Base-by-base conservation (phyloP, 768 basidiomycete genomes). In the Tulasnella sp. region DNA sequence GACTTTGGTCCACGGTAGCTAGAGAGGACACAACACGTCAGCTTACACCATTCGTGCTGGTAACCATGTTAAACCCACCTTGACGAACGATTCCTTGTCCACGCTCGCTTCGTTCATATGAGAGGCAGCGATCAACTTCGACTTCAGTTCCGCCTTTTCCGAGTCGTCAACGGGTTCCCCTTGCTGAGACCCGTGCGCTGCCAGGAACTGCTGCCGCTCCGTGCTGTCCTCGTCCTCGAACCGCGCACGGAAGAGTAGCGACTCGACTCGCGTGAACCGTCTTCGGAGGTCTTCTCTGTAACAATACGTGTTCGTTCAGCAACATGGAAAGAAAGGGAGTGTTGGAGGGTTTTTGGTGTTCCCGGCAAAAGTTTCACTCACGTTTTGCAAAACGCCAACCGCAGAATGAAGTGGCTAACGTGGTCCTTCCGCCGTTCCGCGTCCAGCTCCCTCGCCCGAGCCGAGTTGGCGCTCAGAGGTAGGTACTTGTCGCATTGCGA, bases 1-100 rank as follows among this genome's bases (percentile, higher is more conserved):
- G 2, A 98, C 95, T 74, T 90, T 88, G 14, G 90, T 95, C 97
- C 97, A 99, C 79, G 86, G 89, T n/a, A 98, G 95, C 95, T 97
- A 59, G 17, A 2, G 9, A 32, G 17, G n/a, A 11, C 39, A 36
- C 19, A 22, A 34, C 67, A 75, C 39, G 22, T 71, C 14, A 9
- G 41, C 5, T 34, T 34, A 73, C 17, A 62, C 47, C 47, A 62
- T 26, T 62, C 12, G 22, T 22, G 64, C n/a, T n/a, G n/a, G n/a
- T n/a, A n/a, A n/a, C n/a, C n/a, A n/a, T n/a, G n/a, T n/a, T n/a
- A n/a, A 9, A 62, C 77, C 9, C 74, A 91, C 95, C 83, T 96
- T 97, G 83, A 88, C 90, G 81, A 88, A 96, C 52, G 80, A 86
- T 76, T 91, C 89, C 22, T 77, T 74, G 34, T 81, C 80, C 73